Conservation (phyloP, 176 grass and related monocot genomes). For the Stipa capillata region DNA sequence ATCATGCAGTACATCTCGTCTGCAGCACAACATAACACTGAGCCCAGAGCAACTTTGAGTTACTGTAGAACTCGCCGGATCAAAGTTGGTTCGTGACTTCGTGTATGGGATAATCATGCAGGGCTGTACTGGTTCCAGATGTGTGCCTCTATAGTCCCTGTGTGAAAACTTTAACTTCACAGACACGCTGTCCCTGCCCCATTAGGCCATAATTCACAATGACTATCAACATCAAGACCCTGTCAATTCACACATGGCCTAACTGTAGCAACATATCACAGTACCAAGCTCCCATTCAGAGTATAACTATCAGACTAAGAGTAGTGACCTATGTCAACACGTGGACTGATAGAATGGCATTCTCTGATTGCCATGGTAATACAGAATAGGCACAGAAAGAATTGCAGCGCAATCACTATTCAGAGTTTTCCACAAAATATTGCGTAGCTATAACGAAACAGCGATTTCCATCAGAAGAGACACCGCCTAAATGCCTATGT, state of each 20-base stretch:
- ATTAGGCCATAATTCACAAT: not conserved
- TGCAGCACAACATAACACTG: not conserved
- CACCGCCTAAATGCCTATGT: not conserved
- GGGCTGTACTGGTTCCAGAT: not conserved
- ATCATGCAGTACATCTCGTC: not conserved
- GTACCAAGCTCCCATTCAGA: not conserved
- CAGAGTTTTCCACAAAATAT: slow-evolving; percentile 6
- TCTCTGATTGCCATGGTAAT: not conserved
- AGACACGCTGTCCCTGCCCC: not conserved
- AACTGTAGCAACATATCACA: not conserved
- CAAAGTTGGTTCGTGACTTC: not conserved
- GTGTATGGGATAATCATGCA: not conserved
- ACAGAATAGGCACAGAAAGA: not conserved
- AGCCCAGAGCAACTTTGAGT: not conserved
- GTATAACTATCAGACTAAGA: not conserved
- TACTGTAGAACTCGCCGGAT: not conserved
- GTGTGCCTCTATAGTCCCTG: too few relatives aligned
- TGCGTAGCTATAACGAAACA: not conserved
- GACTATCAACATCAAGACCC: not conserved
- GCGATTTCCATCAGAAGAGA: not conserved
- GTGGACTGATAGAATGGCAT: not conserved
- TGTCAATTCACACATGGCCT: not conserved
- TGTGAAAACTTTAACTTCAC: not conserved
- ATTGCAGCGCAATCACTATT: not conserved
- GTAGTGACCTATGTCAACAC: not conserved